Evolutionary conservation across 305 asterid genomes (phyloP).

Genomic region (Rubia tinctorum): DNA sequence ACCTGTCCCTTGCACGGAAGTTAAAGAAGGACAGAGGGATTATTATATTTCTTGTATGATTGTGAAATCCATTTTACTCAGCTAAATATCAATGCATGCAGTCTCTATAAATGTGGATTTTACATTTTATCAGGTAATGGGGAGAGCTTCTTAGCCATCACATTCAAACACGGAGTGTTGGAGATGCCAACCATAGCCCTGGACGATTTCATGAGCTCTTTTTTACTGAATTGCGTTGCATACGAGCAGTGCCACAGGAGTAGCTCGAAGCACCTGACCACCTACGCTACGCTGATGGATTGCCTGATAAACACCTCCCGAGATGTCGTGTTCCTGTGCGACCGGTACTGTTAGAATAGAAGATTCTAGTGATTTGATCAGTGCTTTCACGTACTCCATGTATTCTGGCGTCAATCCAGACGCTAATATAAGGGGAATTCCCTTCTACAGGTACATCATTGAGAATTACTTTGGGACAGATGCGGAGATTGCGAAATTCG

Average conservation of each 20-base stretch:
- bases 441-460: slow-evolving; percentile 34
- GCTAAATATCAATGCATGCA: too few relatives aligned
- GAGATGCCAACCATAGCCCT: slow-evolving; percentile 66
- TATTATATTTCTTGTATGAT: too few relatives aligned
- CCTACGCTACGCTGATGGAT: slow-evolving; percentile 66
- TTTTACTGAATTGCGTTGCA: slow-evolving; percentile 74
- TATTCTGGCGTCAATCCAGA: too few relatives aligned
- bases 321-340: slow-evolving; percentile 58
- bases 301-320: slow-evolving; percentile 53
- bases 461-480: slow-evolving; percentile 85
- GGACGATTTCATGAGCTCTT: slow-evolving; percentile 75
- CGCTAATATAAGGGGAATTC: too few relatives aligned
- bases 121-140: slow-evolving; percentile 16
- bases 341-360: slow-evolving; percentile 8
- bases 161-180: slow-evolving; percentile 54
- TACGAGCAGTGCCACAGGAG: slow-evolving; percentile 73
- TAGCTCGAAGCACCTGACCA: slow-evolving; percentile 70
- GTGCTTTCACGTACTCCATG: too few relatives aligned
- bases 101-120: too few relatives aligned
- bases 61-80: too few relatives aligned
- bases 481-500: slow-evolving; percentile 48
- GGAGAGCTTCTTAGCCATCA: slow-evolving; percentile 51
- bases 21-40: too few relatives aligned
- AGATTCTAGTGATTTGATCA: too few relatives aligned
- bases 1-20: too few relatives aligned